Evolutionary conservation across 2,329 filamentous ascomycete genomes (phyloP), one percentile per base, ranked within the genome.

Genomic region (Mollisia scopiformis): DNA sequence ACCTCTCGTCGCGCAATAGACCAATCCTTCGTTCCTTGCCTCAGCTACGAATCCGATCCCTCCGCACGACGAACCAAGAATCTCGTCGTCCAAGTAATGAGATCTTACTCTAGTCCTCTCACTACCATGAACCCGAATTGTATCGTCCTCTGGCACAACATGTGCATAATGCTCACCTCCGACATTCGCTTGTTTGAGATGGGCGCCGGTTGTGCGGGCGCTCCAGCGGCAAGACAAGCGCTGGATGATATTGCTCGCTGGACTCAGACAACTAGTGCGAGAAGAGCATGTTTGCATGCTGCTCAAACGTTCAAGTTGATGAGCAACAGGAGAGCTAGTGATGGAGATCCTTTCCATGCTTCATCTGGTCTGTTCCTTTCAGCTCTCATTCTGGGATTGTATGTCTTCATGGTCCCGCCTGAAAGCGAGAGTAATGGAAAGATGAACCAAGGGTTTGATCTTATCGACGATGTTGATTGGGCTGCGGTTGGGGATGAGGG

Each of bases 181-280:
- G 82, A 84, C 58, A 77, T 82, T 8, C 79, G 80, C 51, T 78
- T 82, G 28, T 84, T 84, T 58, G 80, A 84, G 58, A 71, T 82
- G 16, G 81, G 80, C 5, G 81, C 81, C 11, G 81, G 81, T 5
- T 79, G 80, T 39, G 73, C 76, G 3, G 82, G 81, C 2, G 76
- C 81, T 0, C 72, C 64, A 2, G 77, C 79, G 14, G 82, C 80
- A 6, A 75, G 76, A 4, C 77, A 78, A 47, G 80, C 82, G 1
- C 73, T 84, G 0, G 77, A 82, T 59, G 79, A 82, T 56, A 82
- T 84, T 25, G 75, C 79, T 0, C 69, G 76, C 10, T 84, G 82
- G 82, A 77, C 79, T 0, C 77, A 80, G 62, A 83, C 81, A 1
- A 75, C 79, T 3, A 77, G 80, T 8, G 80, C 82, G 19, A 72